Evolutionary conservation across 1,284 basidiomycete species (phyloP), one percentile per base, ranked within the genome.

Genomic region (Testicularia cyperi): DNA sequence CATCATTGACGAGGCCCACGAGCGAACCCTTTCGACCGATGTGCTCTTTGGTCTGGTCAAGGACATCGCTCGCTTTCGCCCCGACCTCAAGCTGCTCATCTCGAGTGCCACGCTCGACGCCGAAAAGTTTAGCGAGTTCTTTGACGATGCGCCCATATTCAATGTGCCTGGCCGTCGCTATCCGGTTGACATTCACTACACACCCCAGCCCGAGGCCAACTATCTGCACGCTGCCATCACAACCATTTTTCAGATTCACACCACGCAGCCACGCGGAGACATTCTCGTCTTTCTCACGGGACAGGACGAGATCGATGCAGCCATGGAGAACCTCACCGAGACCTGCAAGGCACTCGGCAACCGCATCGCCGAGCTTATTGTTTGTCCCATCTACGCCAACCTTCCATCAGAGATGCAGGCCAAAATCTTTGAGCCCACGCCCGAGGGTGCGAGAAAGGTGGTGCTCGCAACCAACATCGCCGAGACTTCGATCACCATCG

Each of bases 391-490:
- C 65, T 98, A 99, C 74, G 92, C 95, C 55, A 97, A 96, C 75
- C 79, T 99, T 24, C 95, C 95, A 1, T 92, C 88, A 65, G 95
- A 99, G 57, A 92, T 97, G 92, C 95, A 99, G 77, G 88, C 92
- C 25, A 96, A 96, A 80, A 98, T 98, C 58, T 99, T 98, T 77
- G 95, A 99, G 78, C 92, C 94, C 2, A 98, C 95, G 6, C 94
- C 95, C 0, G 88, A 90, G 47, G 92, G 92, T 9, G 90, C 95
- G 14, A 82, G 95, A 44, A 99, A 98, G 78, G 81, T 81, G 30
- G 94, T 98, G 14, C 81, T 99, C 27, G 95, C 95, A 1, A 99
- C 95, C 22, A 98, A 98, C 77, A 98, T 99, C 64, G 95, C 95
- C 20, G 74, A 76, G 40, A 76, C 74, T 5, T 68, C 64, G 24